Evolutionary conservation across 768 basidiomycete species (phyloP).

Genomic region (Mycena venus): DNA sequence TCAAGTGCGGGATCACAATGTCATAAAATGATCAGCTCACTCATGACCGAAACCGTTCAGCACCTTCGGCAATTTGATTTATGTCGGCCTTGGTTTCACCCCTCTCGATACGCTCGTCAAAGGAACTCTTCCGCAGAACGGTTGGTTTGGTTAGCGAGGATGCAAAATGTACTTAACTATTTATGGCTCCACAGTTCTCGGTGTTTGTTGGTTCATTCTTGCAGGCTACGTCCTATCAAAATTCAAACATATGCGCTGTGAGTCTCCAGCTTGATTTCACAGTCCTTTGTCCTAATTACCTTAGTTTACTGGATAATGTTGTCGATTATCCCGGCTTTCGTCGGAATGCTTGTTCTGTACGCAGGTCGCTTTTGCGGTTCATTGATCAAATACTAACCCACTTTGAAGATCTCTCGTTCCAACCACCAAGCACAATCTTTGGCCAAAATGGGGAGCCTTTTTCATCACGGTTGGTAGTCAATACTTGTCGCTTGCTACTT

Average conservation of each 20-base stretch:
- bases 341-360: neutral
- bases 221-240: neutral
- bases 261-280: neutral
- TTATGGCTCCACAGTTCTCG: neutral
- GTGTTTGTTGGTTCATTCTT: neutral
- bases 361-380: neutral
- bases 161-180: neutral
- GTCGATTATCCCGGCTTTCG: neutral
- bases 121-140: neutral
- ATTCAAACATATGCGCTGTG: neutral
- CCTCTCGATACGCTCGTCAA: neutral
- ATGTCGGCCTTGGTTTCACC: conserved; percentile 1
- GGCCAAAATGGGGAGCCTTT: conserved; percentile 10
- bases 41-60: neutral
- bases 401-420: neutral
- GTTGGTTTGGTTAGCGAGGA: neutral
- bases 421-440: neutral
- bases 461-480: neutral
- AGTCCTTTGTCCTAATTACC: neutral
- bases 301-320: neutral
- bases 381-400: neutral
- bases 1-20: neutral
- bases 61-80: conserved; percentile 1
- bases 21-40: neutral
- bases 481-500: too few relatives aligned